These are phyloP conservation scores for Aegilops tauschii DNA, from an alignment of 176 grass and related monocot species.

Conservation along the genomic window DNA sequence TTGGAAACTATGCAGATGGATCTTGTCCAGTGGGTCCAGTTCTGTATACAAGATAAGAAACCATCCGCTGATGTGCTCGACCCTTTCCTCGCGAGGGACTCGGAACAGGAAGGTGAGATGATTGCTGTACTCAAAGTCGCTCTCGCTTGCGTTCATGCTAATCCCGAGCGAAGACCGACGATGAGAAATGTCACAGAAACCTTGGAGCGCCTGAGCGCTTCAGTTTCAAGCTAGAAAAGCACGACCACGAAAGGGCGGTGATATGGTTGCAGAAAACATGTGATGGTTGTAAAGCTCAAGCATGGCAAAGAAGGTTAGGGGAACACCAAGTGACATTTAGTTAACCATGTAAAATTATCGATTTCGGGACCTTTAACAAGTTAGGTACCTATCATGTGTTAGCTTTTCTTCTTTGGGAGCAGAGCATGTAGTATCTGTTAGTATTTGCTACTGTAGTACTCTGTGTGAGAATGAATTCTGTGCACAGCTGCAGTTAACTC, in stretches of 20 bases:
- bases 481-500: too few species aligned
- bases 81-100: constrained; percentile 52
- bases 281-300: constrained; percentile 19
- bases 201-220: constrained; percentile 45
- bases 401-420: neutral
- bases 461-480: neutral
- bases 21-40: constrained; percentile 80
- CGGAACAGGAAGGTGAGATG: constrained; percentile 69
- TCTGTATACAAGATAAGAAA: constrained; percentile 89
- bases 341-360: constrained; percentile 11
- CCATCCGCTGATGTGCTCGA: constrained; percentile 71
- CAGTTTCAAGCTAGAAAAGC: constrained; percentile 27
- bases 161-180: constrained; percentile 60
- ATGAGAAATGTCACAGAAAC: constrained; percentile 66
- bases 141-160: constrained; percentile 65
- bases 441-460: neutral
- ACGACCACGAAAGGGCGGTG: neutral
- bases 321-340: neutral
- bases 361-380: neutral
- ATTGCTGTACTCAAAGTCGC: constrained; percentile 72
- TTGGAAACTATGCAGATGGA: constrained; percentile 85
- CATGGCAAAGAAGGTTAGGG: constrained; percentile 21
- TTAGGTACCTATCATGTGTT: constrained; percentile 7
- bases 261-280: neutral
- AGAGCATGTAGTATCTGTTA: neutral